phyloP scores from a whole-genome alignment of 2,329 filamentous ascomycete species.

The Didymella sp. region DNA sequence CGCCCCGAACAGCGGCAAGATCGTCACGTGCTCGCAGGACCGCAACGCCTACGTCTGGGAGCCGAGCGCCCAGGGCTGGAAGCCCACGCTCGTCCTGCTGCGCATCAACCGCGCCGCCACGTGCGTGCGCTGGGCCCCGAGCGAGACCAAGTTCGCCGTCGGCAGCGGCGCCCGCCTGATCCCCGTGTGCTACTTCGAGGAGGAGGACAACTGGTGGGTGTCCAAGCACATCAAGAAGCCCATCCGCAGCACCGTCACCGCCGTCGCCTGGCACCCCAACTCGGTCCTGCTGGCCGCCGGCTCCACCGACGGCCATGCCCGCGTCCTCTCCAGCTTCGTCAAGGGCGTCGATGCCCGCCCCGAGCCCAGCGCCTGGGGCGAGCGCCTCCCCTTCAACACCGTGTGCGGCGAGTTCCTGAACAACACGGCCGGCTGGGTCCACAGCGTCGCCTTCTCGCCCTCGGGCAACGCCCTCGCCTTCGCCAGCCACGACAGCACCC shows the following conservation, averaged over 20 bases:
- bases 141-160: conserved; percentile 96
- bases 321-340: conserved; percentile 94
- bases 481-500: conserved; percentile 91
- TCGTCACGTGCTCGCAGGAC: conserved; percentile 98
- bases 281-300: conserved; percentile 92
- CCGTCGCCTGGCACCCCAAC: conserved; percentile 96
- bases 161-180: conserved; percentile 95
- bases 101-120: conserved; percentile 97
- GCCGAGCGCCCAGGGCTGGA: conserved; percentile 86
- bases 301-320: conserved; percentile 94
- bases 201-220: conserved; percentile 99
- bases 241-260: conserved; percentile 95
- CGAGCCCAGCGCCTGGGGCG: conserved; percentile 89
- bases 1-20: conserved; percentile 85
- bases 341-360: conserved; percentile 91
- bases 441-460: conserved; percentile 90
- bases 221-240: conserved; percentile 99
- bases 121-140: conserved; percentile 96
- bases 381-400: conserved; percentile 95
- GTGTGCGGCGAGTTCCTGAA: conserved; percentile 97
- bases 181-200: conserved; percentile 97
- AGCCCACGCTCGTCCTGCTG: conserved; percentile 94
- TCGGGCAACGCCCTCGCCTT: conserved; percentile 93
- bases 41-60: conserved; percentile 99
- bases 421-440: conserved; percentile 95